Base-by-base conservation (phyloP, 768 basidiomycete species). In the Steccherinum ochraceum region DNA sequence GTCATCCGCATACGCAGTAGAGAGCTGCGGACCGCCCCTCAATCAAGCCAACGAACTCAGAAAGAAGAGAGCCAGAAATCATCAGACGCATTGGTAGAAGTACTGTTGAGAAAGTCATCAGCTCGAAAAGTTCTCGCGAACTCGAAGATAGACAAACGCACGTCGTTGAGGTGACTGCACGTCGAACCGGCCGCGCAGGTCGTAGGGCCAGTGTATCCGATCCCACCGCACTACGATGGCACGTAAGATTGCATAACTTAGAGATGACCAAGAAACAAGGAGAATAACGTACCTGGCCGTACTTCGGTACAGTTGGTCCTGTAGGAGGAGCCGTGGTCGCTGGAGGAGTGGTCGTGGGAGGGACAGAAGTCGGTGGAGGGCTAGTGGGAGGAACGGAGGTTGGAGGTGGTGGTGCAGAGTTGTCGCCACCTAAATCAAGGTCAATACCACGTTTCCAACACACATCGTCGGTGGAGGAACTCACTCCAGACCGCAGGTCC, bases 221-320 rank as follows among this genome's bases (percentile, higher is more conserved):
- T 48, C 21, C 52, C 52, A 26, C 51, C 51, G 25, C 51, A 43
- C 41, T 43, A 19, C 10, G 10, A 19, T 43, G 7, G 19, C 41
- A 43, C 41, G 21, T 43, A 5, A n/a, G n/a, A 43, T n/a, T 23
- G 19, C 7, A 43, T 43, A 11, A 10, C 10, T 10, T 23, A 7
- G 41, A 7, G 7, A 5, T 18, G 41, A 43, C 41, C 16, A 18
- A 43, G 16, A 23, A 10, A 18, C n/a, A n/a, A n/a, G n/a, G n/a
- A 43, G 41, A 19, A 10, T 7, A 43, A 23, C 41, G 10, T 43
- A 43, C 41, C 41, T 43, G 41, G 21, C 41, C 41, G 41, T 43
- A 43, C 18, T 43, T 43, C 5, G 41, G n/a, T 5, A 43, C 41
- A 43, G 41, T 43, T 18, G 10, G 10, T 5, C n/a, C 21, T 5